Evolutionary conservation across 2,329 filamentous ascomycete species (phyloP).

Genomic region (Hypomyces rosellus): DNA sequence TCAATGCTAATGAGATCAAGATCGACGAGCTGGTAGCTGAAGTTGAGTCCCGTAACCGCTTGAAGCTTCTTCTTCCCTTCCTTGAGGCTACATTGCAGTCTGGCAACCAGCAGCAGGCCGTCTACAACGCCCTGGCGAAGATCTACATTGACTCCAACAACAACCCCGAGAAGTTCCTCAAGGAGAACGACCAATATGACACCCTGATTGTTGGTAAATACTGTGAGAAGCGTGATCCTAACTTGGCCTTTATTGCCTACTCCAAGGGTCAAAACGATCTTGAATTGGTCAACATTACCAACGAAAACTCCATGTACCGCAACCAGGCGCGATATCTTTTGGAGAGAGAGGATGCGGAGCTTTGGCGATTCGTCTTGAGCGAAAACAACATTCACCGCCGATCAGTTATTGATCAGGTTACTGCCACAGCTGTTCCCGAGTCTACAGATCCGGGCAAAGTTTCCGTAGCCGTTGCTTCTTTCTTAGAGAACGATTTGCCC

Average conservation of each 20-base stretch:
- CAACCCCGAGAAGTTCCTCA: conserved; percentile 93
- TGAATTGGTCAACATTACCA: conserved; percentile 95
- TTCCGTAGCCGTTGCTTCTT: conserved; percentile 85
- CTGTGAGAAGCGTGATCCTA: conserved; percentile 97
- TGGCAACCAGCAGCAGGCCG: conserved; percentile 92
- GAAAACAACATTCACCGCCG: conserved; percentile 94
- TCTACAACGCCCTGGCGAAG: conserved; percentile 96
- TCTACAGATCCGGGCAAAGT: conserved; percentile 91
- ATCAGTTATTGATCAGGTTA: conserved; percentile 92
- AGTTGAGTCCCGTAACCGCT: conserved; percentile 90
- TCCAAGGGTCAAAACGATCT: conserved; percentile 95
- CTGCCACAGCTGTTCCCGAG: conserved; percentile 88
- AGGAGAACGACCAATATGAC: conserved; percentile 96
- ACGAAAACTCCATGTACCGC: conserved; percentile 99
- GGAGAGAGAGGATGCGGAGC: conserved; percentile 79
- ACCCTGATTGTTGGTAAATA: conserved; percentile 91
- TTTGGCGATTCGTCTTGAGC: conserved; percentile 92
- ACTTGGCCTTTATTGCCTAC: conserved; percentile 91
- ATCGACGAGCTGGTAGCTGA: conserved; percentile 92
- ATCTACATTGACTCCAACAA: conserved; percentile 99
- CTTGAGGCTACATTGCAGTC: conserved; percentile 83
- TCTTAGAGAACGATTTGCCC: conserved; percentile 85
- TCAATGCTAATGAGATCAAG: conserved; percentile 77
- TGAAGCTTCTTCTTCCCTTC: conserved; percentile 94
- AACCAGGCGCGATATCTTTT: conserved; percentile 94